Evolutionary conservation across 768 basidiomycete species (phyloP).

Genomic region (Hygrocybe punicea): DNA sequence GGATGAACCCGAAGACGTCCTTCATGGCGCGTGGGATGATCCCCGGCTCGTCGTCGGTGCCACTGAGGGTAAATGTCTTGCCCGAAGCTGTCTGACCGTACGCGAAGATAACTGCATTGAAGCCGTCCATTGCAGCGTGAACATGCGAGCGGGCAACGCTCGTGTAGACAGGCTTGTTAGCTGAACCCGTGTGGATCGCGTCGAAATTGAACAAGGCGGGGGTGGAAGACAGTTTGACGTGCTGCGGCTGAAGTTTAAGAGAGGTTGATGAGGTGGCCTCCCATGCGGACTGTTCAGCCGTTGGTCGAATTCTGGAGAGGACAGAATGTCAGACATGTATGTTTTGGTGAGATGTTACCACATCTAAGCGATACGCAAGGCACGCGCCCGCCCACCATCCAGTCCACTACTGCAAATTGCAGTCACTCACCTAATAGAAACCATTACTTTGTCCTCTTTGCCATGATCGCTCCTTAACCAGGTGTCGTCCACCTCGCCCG

Average conservation of each 20-base stretch:
- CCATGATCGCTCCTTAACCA: slow-evolving; percentile 53
- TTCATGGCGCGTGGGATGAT: slow-evolving; percentile 92
- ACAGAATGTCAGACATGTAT: slow-evolving; percentile 3
- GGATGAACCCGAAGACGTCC: slow-evolving; percentile 85
- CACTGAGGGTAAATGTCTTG: slow-evolving; percentile 57
- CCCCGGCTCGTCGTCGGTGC: slow-evolving; percentile 80
- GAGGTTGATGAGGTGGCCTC: slow-evolving; percentile 42
- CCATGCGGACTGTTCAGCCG: slow-evolving; percentile 55
- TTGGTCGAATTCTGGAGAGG: slow-evolving; percentile 57
- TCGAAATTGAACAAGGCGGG: slow-evolving; percentile 59
- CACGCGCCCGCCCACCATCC: no score
- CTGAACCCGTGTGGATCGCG: slow-evolving; percentile 71
- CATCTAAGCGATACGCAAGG: background rate
- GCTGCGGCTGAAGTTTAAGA: slow-evolving; percentile 60
- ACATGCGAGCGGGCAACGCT: slow-evolving; percentile 77
- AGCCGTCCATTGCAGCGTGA: slow-evolving; percentile 93
- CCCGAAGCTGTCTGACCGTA: slow-evolving; percentile 86
- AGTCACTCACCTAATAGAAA: slow-evolving; percentile 66
- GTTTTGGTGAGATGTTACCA: background rate
- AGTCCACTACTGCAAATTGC: background rate
- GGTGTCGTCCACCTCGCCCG: slow-evolving; percentile 63
- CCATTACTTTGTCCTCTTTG: slow-evolving; percentile 83
- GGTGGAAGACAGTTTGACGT: slow-evolving; percentile 44
- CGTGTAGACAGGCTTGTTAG: slow-evolving; percentile 76
- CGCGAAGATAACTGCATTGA: slow-evolving; percentile 93